Percentiles rank a stretch among this genome's conserved stretches.
Conservation (phyloP, 768 basidiomycete species). For the Hemileccinum impolitum region DNA sequence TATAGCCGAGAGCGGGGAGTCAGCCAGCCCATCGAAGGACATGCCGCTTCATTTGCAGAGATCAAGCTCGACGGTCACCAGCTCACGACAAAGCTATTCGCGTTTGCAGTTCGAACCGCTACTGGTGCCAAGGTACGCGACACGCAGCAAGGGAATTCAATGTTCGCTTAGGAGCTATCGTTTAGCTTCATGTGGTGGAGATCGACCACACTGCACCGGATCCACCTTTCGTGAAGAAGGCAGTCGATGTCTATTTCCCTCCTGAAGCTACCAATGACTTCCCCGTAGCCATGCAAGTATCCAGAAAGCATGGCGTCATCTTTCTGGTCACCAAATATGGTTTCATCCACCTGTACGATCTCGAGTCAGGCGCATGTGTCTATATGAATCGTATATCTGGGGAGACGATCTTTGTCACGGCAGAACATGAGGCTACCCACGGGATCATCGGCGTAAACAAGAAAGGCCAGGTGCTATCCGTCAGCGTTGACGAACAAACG, state of each 20-base stretch:
- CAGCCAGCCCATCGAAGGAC: constrained; percentile 97
- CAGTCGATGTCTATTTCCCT: constrained; percentile 98
- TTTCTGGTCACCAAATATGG: constrained; percentile 99
- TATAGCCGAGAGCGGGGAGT: constrained; percentile 92
- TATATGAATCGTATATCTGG: constrained; percentile 99
- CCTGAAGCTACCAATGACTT: constrained; percentile 98
- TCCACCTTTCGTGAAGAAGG: constrained; percentile 93
- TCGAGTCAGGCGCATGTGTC: constrained; percentile 94
- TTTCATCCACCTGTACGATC: constrained; percentile 98
- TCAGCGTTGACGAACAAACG: constrained; percentile 94
- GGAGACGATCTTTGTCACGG: constrained; percentile 98
- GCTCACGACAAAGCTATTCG: constrained; percentile 84
- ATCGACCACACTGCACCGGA: constrained; percentile 94
- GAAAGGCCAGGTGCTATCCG: constrained; percentile 97
- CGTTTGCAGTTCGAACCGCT: constrained; percentile 94
- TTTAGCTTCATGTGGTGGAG: constrained; percentile 94
- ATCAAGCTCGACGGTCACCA: constrained; percentile 87
- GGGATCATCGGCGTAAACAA: constrained; percentile 99
- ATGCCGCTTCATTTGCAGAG: constrained; percentile 94
- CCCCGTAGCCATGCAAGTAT: constrained; percentile 99
- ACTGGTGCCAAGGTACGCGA: constrained; percentile 88
- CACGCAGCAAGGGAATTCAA: not conserved
- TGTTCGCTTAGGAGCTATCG: constrained; percentile 7
- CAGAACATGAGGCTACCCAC: constrained; percentile 88
- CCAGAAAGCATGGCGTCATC: constrained; percentile 92